Base-by-base conservation (phyloP, 805 yeast genomes). In the Nakazawaea pomicola region DNA sequence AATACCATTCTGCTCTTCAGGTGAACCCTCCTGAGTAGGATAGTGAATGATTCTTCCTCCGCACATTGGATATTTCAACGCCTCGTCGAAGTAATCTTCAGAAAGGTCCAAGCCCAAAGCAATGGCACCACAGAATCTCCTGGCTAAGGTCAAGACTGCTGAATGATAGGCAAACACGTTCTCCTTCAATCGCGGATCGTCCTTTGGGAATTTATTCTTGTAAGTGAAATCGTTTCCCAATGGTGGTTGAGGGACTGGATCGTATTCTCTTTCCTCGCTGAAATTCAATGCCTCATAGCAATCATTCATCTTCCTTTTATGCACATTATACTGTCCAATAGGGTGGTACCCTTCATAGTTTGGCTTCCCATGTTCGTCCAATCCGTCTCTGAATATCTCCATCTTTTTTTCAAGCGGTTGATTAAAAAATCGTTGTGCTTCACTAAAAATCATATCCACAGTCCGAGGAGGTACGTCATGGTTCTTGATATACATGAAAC, bases 221-320 rank as follows among this genome's bases (percentile, higher is more conserved):
- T 54, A 55, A 2, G 54, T 46, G 31, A 40, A 40, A 49, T 56
- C 56, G 41, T 40, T 48, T 28, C 48, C 47, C 18, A 44, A 40
- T 16, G 46, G 40, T 48, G 50, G 43, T 54, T 55, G 39, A 23
- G 49, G 44, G 14, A 39, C 48, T n/a, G 56, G 44, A 29, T 53
- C 53, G 20, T 46, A 52, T 4, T 35, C 46, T 21, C 51, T 52
- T 34, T 55, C 58, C 29, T 58, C 53, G 31, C 58, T 56, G 29
- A 55, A 46, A 40, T 61, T 60, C 46, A 60, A 61, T 1, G 65
- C 62, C 42, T 64, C 68, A 41, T 54, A 56, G 31, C 60, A 54
- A 40, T 61, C 68, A 12, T 36, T 25, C 30, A 34, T 30, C 36
- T 47, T 49, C 29, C 41, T 43, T 32, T 44, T 48, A n/a, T 37